These are phyloP conservation scores for Podospora sp. DNA, from an alignment of 495 filamentous ascomycete genomes.

Conservation along the genomic window DNA sequence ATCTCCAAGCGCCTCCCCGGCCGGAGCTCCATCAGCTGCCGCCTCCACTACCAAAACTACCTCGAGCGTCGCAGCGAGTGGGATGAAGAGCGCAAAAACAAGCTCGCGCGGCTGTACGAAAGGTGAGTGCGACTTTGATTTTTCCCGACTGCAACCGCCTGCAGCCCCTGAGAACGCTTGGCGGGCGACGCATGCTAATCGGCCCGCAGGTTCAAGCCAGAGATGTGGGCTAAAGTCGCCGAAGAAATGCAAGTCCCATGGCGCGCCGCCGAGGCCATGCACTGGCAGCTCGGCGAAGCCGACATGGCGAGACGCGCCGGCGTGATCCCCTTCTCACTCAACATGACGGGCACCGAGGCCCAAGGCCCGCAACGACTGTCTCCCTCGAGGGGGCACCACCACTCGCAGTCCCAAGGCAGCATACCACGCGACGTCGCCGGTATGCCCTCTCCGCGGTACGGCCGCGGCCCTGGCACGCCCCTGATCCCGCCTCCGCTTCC, in stretches of 20 bases:
- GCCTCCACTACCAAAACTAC: slow-evolving; percentile 97
- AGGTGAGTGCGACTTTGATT: slow-evolving; percentile 61
- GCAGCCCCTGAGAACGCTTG: background rate
- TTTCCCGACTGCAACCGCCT: background rate
- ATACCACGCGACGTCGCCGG: slow-evolving; percentile 41
- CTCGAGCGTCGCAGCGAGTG: slow-evolving; percentile 86
- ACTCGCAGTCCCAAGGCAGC: slow-evolving; percentile 53
- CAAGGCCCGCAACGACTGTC: slow-evolving; percentile 41
- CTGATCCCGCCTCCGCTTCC: slow-evolving; percentile 28
- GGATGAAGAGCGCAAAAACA: slow-evolving; percentile 98
- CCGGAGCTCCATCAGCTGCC: slow-evolving; percentile 88
- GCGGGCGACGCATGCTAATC: slow-evolving; percentile 26
- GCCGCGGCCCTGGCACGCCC: slow-evolving; percentile 30
- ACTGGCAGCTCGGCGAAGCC: slow-evolving; percentile 91
- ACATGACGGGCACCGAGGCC: slow-evolving; percentile 61
- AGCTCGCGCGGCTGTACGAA: slow-evolving; percentile 90
- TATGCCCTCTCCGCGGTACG: slow-evolving; percentile 42
- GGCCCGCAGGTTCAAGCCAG: slow-evolving; percentile 78
- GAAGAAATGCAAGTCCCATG: slow-evolving; percentile 96
- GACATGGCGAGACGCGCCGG: slow-evolving; percentile 93
- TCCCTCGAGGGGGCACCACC: slow-evolving; percentile 42
- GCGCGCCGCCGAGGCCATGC: slow-evolving; percentile 95
- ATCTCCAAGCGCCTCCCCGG: slow-evolving; percentile 88
- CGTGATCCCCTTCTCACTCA: slow-evolving; percentile 75
- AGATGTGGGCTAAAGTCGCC: slow-evolving; percentile 95